A percentile compares a stretch with the other conserved stretches of the same genome.
These are phyloP conservation scores for Rhipidocladum racemiflorum DNA, from an alignment of 176 grass and related monocot species.

Conservation along the genomic window DNA sequence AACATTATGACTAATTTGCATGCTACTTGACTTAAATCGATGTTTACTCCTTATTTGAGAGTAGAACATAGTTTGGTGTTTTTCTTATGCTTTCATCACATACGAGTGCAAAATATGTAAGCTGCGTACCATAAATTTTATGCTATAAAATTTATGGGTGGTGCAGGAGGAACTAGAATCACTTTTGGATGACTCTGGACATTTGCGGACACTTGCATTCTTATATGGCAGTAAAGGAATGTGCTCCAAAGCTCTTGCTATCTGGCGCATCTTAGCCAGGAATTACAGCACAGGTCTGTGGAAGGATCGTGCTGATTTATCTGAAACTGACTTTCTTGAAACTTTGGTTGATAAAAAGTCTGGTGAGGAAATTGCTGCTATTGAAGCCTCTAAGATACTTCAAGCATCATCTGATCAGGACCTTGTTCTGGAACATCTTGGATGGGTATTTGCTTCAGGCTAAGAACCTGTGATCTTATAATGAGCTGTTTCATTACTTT, in stretches of 20 bases:
- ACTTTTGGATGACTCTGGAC: conserved; percentile 82
- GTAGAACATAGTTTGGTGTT: conserved; percentile 1
- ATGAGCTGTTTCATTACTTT: conserved; percentile 8
- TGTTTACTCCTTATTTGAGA: neutral
- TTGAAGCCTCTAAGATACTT: conserved; percentile 86
- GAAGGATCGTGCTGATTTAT: conserved; percentile 43
- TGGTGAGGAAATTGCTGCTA: conserved; percentile 59
- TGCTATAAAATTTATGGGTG: too few relatives aligned
- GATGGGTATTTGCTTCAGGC: conserved; percentile 68
- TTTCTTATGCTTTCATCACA: conserved; percentile 34
- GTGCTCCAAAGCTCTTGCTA: conserved; percentile 78
- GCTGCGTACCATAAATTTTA: neutral
- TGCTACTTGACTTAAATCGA: neutral
- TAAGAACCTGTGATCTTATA: conserved; percentile 1
- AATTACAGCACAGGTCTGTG: conserved; percentile 75
- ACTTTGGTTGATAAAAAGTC: conserved; percentile 40
- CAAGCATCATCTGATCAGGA: conserved; percentile 78
- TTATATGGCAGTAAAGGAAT: conserved; percentile 93
- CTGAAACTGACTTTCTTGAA: conserved; percentile 40
- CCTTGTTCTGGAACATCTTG: conserved; percentile 92
- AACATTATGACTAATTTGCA: neutral
- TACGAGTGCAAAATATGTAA: conserved; percentile 31
- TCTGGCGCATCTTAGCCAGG: conserved; percentile 80
- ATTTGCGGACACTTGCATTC: conserved; percentile 88
- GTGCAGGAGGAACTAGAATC: conserved; percentile 91